Evolutionary conservation across 2,329 filamentous ascomycete genomes (phyloP).

Genomic region (Colletotrichum abscissum): DNA sequence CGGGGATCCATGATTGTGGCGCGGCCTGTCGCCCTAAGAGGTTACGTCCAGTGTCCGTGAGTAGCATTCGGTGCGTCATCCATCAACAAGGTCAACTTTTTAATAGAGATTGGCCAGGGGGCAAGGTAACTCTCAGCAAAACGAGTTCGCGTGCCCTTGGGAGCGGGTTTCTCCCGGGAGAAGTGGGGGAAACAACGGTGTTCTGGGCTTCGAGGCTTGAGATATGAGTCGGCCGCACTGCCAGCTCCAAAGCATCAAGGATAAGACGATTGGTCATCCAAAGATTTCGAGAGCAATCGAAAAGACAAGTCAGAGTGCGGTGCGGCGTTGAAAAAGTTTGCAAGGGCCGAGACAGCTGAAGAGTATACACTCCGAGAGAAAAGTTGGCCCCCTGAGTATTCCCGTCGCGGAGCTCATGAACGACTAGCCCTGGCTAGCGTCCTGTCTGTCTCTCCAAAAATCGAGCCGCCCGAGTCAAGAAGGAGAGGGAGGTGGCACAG

Average conservation of each 20-base stretch:
- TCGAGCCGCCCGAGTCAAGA: slow-evolving; percentile 19
- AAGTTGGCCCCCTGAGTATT: slow-evolving; percentile 16
- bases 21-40: slow-evolving; percentile 18
- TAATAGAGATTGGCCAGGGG: slow-evolving; percentile 15
- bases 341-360: background rate
- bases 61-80: slow-evolving; percentile 29
- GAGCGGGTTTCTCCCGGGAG: slow-evolving; percentile 21
- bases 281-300: background rate
- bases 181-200: slow-evolving; percentile 13
- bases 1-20: slow-evolving; percentile 27
- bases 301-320: background rate
- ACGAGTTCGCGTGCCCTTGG: slow-evolving; percentile 22
- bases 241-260: background rate
- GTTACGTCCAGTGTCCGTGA: background rate
- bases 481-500: slow-evolving; percentile 17
- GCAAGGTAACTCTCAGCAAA: slow-evolving; percentile 5
- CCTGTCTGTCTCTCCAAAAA: slow-evolving; percentile 21
- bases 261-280: background rate
- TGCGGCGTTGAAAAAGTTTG: background rate
- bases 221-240: background rate
- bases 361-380: background rate
- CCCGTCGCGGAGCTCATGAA: background rate
- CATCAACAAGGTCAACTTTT: slow-evolving; percentile 18
- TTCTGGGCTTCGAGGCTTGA: slow-evolving; percentile 4
- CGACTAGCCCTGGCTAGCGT: slow-evolving; percentile 11